Percentiles rank a stretch among this genome's conserved stretches.
Evolutionary conservation across 192 early-diverging fungal species (phyloP).

Genomic region (Linderina pennispora): DNA sequence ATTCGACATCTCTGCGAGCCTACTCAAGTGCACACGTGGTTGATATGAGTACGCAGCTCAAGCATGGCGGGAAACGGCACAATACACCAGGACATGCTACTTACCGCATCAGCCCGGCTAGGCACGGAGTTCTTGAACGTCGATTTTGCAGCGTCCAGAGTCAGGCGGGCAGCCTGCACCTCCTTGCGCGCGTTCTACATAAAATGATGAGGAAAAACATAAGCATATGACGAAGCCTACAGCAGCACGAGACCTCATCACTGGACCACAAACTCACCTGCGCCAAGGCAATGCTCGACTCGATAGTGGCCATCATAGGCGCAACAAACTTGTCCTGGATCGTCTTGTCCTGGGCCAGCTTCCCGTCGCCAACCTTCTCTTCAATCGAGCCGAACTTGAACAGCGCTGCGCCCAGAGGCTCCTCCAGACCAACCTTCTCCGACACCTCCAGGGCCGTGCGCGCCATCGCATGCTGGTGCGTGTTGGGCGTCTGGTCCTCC

Average conservation of each 20-base stretch:
- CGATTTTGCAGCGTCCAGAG: conserved; percentile 82
- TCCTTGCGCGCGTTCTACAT: conserved; percentile 72
- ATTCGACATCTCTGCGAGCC: conserved; percentile 79
- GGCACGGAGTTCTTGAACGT: conserved; percentile 67
- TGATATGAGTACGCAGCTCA: too few relatives aligned
- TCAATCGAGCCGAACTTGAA: conserved; percentile 80
- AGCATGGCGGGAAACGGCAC: too few relatives aligned
- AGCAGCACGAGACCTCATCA: too few relatives aligned
- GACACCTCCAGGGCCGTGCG: conserved; percentile 62
- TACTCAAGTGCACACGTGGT: too few relatives aligned
- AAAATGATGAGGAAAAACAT: too few relatives aligned
- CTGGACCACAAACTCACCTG: too few relatives aligned
- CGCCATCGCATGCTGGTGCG: conserved; percentile 68
- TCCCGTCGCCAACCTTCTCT: conserved; percentile 78
- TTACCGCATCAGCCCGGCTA: conserved; percentile 64
- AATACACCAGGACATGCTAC: too few relatives aligned
- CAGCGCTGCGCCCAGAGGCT: conserved; percentile 82
- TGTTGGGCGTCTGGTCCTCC: conserved; percentile 46
- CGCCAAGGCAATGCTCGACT: conserved; percentile 69
- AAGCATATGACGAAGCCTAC: too few relatives aligned
- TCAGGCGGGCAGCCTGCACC: conserved; percentile 74
- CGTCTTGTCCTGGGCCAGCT: conserved; percentile 67
- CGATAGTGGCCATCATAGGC: conserved; percentile 67
- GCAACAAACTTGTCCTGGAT: conserved; percentile 69
- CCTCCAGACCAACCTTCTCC: conserved; percentile 65